Evolutionary conservation across 2,329 filamentous ascomycete genomes (phyloP).

Genomic region (Thielaviopsis euricoi): DNA sequence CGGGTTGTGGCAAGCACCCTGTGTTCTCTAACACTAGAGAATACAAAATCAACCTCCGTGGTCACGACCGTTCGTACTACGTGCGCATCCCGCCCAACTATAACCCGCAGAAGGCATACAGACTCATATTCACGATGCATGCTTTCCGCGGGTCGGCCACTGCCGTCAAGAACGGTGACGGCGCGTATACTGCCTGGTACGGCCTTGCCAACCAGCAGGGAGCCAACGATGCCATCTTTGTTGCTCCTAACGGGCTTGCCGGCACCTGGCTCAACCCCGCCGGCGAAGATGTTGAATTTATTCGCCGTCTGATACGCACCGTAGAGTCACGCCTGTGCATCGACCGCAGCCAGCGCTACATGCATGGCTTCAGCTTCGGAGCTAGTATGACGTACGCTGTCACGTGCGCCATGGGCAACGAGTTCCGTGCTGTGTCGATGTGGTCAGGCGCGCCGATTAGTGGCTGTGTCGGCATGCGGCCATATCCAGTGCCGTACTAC

Average conservation of each 20-base stretch:
- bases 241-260: slow-evolving; percentile 25
- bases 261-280: slow-evolving; percentile 25
- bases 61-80: slow-evolving; percentile 22
- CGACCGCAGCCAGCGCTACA: slow-evolving; percentile 24
- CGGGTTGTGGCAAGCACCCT: slow-evolving; percentile 21
- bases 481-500: slow-evolving; percentile 21
- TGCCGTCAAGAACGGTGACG: slow-evolving; percentile 20
- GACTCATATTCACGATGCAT: slow-evolving; percentile 26
- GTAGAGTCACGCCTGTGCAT: slow-evolving; percentile 26
- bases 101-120: slow-evolving; percentile 22
- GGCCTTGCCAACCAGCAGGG: slow-evolving; percentile 21
- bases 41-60: slow-evolving; percentile 22
- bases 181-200: slow-evolving; percentile 20
- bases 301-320: slow-evolving; percentile 22
- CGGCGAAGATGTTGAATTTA: slow-evolving; percentile 25
- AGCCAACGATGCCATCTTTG: slow-evolving; percentile 22
- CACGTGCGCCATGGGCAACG: slow-evolving; percentile 22
- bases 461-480: slow-evolving; percentile 18
- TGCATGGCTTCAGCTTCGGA: slow-evolving; percentile 27
- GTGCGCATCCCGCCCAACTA: slow-evolving; percentile 24
- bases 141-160: slow-evolving; percentile 22
- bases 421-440: slow-evolving; percentile 22
- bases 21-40: slow-evolving; percentile 17
- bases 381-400: slow-evolving; percentile 25
- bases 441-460: slow-evolving; percentile 18